phyloP scores from a whole-genome alignment of 2,329 filamentous ascomycete genomes.

The Ceratocystis colombiana region DNA sequence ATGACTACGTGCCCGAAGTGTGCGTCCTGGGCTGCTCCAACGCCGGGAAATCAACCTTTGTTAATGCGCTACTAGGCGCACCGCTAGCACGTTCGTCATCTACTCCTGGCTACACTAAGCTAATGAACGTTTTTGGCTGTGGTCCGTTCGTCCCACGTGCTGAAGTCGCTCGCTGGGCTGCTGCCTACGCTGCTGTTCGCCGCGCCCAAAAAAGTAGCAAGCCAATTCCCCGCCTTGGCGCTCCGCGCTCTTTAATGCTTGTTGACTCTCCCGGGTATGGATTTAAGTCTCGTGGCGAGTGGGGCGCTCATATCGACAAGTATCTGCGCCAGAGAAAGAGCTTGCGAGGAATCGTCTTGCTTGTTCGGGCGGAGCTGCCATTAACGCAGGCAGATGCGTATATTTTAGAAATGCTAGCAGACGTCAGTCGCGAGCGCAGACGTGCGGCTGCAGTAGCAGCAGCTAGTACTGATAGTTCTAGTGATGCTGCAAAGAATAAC shows the following conservation, averaged over 20 bases:
- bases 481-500: neutral
- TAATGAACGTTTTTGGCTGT: constrained; percentile 48
- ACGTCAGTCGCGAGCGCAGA: constrained; percentile 34
- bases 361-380: constrained; percentile 45
- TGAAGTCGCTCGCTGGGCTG: constrained; percentile 16
- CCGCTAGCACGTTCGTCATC: constrained; percentile 42
- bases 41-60: constrained; percentile 78
- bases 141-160: constrained; percentile 34
- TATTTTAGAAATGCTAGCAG: constrained; percentile 40
- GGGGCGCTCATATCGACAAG: constrained; percentile 44
- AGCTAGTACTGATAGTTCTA: neutral
- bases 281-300: constrained; percentile 38
- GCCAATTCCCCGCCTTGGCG: constrained; percentile 28
- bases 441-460: neutral
- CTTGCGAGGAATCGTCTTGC: constrained; percentile 43
- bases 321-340: constrained; percentile 41
- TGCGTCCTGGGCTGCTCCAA: constrained; percentile 80
- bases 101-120: constrained; percentile 43
- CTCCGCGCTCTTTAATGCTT: constrained; percentile 40
- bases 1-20: constrained; percentile 49
- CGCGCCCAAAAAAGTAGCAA: constrained; percentile 15
- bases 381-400: constrained; percentile 41
- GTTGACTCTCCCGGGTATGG: constrained; percentile 46
- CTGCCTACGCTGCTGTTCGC: constrained; percentile 1
- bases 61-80: constrained; percentile 63